Evolutionary conservation across 2,329 filamentous ascomycete species (phyloP).

Genomic region (Aspergillus sojae): DNA sequence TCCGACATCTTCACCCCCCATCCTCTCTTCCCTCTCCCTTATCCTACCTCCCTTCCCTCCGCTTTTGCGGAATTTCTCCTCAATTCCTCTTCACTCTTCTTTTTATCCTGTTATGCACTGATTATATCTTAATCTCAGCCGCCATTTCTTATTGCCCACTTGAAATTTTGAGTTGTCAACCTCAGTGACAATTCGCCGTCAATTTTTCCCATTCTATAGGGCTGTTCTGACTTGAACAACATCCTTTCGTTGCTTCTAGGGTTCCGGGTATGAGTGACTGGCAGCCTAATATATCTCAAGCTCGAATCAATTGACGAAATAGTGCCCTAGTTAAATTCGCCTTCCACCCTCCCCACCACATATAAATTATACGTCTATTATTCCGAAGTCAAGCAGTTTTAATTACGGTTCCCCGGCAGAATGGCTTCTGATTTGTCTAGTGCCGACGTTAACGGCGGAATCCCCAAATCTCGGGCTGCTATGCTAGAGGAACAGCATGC

Average conservation of each 20-base stretch:
- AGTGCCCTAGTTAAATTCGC: not conserved
- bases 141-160: conserved; percentile 19
- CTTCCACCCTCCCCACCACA: not conserved
- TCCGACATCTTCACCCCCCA: conserved; percentile 8
- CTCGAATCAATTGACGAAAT: not conserved
- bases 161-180: not conserved
- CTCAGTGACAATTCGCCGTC: not conserved
- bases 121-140: conserved; percentile 22
- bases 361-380: not conserved
- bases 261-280: conserved; percentile 5
- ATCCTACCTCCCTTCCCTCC: conserved; percentile 11
- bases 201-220: not conserved
- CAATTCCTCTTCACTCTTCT: conserved; percentile 13
- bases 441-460: conserved; percentile 35
- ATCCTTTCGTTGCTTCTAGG: not conserved
- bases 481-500: conserved; percentile 57
- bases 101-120: conserved; percentile 20
- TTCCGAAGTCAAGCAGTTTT: not conserved
- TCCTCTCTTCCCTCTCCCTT: conserved; percentile 9
- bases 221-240: not conserved
- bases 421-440: conserved; percentile 40
- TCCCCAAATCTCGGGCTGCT: conserved; percentile 53
- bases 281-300: not conserved
- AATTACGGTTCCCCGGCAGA: conserved; percentile 11
- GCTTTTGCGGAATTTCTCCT: conserved; percentile 15